Conservation (phyloP, 1,139 yeast species). For the Hanseniaspora gamundiae region DNA sequence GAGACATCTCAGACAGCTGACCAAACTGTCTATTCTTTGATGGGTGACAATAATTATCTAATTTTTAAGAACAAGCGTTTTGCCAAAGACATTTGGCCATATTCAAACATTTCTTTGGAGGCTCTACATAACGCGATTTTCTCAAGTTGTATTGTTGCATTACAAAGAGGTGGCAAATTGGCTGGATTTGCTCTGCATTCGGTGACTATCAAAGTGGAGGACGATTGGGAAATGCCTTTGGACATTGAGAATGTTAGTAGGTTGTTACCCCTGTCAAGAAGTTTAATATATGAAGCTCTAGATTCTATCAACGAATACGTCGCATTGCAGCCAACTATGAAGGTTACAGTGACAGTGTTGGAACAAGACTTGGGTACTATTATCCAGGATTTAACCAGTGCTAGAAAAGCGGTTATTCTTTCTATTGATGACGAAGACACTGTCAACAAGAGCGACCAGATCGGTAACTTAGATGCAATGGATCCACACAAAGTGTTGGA, state of each 20-base stretch:
- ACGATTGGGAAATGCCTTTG: slow-evolving; percentile 19
- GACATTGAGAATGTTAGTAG: slow-evolving; percentile 17
- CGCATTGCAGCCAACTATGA: slow-evolving; percentile 59
- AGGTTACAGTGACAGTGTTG: slow-evolving; percentile 51
- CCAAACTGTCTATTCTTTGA: slow-evolving; percentile 27
- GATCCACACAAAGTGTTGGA: slow-evolving; percentile 44
- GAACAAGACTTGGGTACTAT: slow-evolving; percentile 74
- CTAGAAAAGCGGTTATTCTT: slow-evolving; percentile 55
- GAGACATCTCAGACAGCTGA: slow-evolving; percentile 25
- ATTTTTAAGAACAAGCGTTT: slow-evolving; percentile 22
- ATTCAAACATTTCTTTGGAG: slow-evolving; percentile 32
- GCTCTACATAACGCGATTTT: slow-evolving; percentile 40
- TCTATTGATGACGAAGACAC: slow-evolving; percentile 46
- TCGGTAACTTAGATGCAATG: slow-evolving; percentile 22
- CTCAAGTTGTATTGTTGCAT: slow-evolving; percentile 55
- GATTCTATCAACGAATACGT: slow-evolving; percentile 4
- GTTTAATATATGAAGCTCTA: slow-evolving; percentile 11
- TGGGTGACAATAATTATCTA: slow-evolving; percentile 29
- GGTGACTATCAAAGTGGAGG: slow-evolving; percentile 17
- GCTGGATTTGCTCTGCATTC: slow-evolving; percentile 26
- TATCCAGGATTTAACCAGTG: slow-evolving; percentile 66
- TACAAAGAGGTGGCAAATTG: slow-evolving; percentile 68
- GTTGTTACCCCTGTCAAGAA: slow-evolving; percentile 15
- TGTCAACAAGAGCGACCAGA: slow-evolving; percentile 28
- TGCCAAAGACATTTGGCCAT: slow-evolving; percentile 34